These are phyloP conservation scores for Sphagnum tenellum DNA, from an alignment of 225 moss, liverwort and hornwort species.

Conservation along the genomic window DNA sequence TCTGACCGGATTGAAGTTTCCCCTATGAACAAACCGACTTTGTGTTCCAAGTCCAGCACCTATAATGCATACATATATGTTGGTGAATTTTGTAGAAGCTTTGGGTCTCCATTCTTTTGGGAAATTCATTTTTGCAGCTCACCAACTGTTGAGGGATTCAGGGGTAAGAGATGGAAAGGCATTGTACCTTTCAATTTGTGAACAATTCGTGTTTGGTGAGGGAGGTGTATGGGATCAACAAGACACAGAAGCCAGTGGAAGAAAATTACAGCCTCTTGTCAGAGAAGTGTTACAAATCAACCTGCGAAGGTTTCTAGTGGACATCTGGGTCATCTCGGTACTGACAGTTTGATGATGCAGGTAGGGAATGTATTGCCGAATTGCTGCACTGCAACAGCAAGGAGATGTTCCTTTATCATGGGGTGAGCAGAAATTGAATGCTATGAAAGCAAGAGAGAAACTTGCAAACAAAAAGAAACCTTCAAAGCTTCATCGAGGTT, in stretches of 20 bases:
- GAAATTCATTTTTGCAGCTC: too few species aligned
- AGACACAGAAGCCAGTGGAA: neutral
- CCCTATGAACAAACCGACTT: neutral
- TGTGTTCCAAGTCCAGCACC: neutral
- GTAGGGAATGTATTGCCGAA: slow-evolving; percentile 20
- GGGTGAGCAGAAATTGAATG: slow-evolving; percentile 29
- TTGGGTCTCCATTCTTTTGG: too few species aligned
- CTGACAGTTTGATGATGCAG: slow-evolving; percentile 11
- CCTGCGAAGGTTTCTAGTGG: neutral
- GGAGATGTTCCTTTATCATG: slow-evolving; percentile 32
- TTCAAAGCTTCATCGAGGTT: slow-evolving; percentile 53
- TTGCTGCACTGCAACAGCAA: slow-evolving; percentile 26
- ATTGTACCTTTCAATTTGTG: neutral
- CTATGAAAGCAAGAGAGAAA: slow-evolving; percentile 10
- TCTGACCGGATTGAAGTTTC: too few species aligned
- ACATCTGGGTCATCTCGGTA: slow-evolving; percentile 3
- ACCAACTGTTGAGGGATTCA: too few species aligned
- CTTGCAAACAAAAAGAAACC: slow-evolving; percentile 20
- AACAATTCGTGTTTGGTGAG: neutral
- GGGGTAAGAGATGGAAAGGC: neutral
- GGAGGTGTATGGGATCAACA: neutral
- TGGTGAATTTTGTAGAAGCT: too few species aligned
- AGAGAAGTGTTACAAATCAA: too few species aligned
- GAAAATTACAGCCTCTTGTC: neutral
- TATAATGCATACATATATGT: too few species aligned